Conservation (phyloP, 176 grass and related monocot species). For the Carex scoparia region DNA sequence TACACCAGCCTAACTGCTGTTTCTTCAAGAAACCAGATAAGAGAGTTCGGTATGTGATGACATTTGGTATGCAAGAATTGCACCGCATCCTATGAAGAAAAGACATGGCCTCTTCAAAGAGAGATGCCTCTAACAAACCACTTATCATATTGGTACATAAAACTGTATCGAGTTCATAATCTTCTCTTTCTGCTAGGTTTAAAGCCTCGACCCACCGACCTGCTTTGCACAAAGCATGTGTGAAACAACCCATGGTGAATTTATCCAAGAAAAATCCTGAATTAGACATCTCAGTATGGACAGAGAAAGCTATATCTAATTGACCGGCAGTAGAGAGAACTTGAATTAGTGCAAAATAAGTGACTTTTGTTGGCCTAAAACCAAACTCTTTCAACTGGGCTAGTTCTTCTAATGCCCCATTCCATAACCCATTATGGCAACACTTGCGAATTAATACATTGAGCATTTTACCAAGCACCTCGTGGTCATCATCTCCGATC, state of each 20-base stretch:
- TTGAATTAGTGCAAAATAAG: conserved; percentile 74
- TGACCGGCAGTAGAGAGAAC: conserved; percentile 52
- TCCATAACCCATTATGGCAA: conserved; percentile 53
- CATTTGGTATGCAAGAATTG: conserved; percentile 81
- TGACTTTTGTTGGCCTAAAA: conserved; percentile 52
- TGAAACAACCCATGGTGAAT: conserved; percentile 63
- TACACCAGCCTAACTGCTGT: conserved; percentile 94
- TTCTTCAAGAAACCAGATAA: conserved; percentile 82
- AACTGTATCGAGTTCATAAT: conserved; percentile 81
- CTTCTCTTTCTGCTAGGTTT: conserved; percentile 67
- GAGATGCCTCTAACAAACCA: conserved; percentile 87
- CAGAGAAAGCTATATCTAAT: conserved; percentile 64
- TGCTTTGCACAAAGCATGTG: conserved; percentile 55
- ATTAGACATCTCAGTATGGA: conserved; percentile 79
- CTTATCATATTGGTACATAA: conserved; percentile 90
- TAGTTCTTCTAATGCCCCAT: conserved; percentile 70
- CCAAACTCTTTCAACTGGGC: conserved; percentile 75
- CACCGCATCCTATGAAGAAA: conserved; percentile 91
- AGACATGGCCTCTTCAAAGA: conserved; percentile 82
- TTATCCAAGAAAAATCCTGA: conserved; percentile 63
- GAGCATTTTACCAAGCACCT: conserved; percentile 80
- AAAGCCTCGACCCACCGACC: conserved; percentile 61
- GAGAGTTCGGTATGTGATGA: conserved; percentile 83
- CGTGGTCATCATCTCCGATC: conserved; percentile 70
- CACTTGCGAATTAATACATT: conserved; percentile 73